Conservation (phyloP, 2,329 filamentous ascomycete species). For the Fusarium sulawesiense region DNA sequence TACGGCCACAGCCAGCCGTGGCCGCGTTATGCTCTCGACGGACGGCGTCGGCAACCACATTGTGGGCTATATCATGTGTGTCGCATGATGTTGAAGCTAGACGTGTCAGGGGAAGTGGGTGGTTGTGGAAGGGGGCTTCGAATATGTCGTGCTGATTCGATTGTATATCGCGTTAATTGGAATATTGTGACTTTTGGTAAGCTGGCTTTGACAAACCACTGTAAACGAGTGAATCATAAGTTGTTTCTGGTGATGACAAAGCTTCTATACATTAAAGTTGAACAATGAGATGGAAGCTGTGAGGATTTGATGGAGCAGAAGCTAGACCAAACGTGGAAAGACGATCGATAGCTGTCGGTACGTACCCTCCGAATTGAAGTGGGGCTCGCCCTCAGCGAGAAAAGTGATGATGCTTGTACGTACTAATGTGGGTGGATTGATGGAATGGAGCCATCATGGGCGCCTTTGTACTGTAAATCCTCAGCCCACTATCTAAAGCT, state of each 20-base stretch:
- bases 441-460: slow-evolving; percentile 34
- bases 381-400: slow-evolving; percentile 24
- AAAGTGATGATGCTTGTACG: slow-evolving; percentile 44
- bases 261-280: slow-evolving; percentile 5
- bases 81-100: slow-evolving; percentile 48
- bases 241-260: slow-evolving; percentile 41
- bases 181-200: background rate
- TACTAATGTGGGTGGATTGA: slow-evolving; percentile 3
- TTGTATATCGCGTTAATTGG: background rate
- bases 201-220: background rate
- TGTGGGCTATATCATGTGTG: slow-evolving; percentile 47
- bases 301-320: slow-evolving; percentile 28
- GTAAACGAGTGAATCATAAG: slow-evolving; percentile 8
- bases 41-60: slow-evolving; percentile 63
- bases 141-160: background rate
- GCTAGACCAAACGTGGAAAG: slow-evolving; percentile 7
- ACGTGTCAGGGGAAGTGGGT: slow-evolving; percentile 16
- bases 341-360: slow-evolving; percentile 15
- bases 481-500: slow-evolving; percentile 41
- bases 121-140: slow-evolving; percentile 3
- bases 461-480: slow-evolving; percentile 40
- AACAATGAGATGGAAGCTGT: slow-evolving; percentile 11
- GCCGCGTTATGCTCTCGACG: slow-evolving; percentile 66
- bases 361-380: slow-evolving; percentile 29
- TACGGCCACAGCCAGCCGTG: slow-evolving; percentile 66